Percentiles rank a stretch among this genome's conserved stretches.
Evolutionary conservation across 2,329 filamentous ascomycete species (phyloP).

Genomic region (Thyridium curvatum): DNA sequence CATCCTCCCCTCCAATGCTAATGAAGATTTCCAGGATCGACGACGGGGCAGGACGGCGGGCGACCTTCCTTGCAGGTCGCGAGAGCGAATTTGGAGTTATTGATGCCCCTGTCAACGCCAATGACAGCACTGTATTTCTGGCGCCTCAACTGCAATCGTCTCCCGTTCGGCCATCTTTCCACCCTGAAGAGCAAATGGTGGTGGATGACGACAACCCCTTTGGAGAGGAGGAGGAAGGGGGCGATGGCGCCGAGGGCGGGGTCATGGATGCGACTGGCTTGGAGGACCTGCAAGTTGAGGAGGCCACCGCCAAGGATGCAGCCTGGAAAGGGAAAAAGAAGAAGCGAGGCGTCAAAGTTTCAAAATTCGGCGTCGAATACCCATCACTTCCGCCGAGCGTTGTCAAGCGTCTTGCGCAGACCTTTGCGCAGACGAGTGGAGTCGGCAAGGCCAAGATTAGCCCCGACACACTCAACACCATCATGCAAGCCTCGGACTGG

Average conservation of each 20-base stretch:
- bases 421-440: slow-evolving; percentile 62
- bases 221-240: slow-evolving; percentile 15
- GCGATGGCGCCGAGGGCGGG: slow-evolving; percentile 14
- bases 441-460: slow-evolving; percentile 62
- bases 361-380: slow-evolving; percentile 68
- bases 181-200: slow-evolving; percentile 11
- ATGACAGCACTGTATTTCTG: slow-evolving; percentile 48
- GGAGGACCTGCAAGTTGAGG: slow-evolving; percentile 12
- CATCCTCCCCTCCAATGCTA: slow-evolving; percentile 5
- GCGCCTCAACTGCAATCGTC: slow-evolving; percentile 20
- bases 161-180: slow-evolving; percentile 8
- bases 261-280: too few relatives aligned
- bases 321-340: slow-evolving; percentile 7
- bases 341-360: slow-evolving; percentile 49
- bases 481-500: slow-evolving; percentile 80
- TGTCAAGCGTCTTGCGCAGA: slow-evolving; percentile 67
- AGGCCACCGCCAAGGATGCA: neutral
- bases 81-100: slow-evolving; percentile 45
- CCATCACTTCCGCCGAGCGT: slow-evolving; percentile 67
- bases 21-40: slow-evolving; percentile 17
- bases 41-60: slow-evolving; percentile 30
- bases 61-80: slow-evolving; percentile 27
- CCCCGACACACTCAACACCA: slow-evolving; percentile 65
- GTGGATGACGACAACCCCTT: slow-evolving; percentile 15
- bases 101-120: slow-evolving; percentile 39